Percentiles rank a stretch among this genome's conserved stretches.
Evolutionary conservation across 768 basidiomycete genomes (phyloP).

Genomic region (Termitomyces sp.): DNA sequence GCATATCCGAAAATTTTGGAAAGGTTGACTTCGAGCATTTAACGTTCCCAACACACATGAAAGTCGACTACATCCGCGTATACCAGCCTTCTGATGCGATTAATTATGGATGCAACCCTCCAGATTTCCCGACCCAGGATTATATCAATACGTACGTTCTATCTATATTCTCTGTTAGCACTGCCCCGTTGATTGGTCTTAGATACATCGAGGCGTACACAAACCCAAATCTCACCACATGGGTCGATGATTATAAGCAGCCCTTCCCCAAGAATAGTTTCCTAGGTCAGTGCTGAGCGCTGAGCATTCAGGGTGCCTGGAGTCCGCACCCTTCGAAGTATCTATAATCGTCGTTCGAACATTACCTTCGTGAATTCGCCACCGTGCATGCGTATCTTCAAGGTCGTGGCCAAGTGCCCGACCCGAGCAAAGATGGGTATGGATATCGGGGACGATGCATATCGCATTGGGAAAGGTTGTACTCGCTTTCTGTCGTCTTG

Average conservation of each 20-base stretch:
- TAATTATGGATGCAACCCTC: conserved; percentile 74
- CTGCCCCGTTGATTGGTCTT: not conserved
- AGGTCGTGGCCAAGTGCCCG: conserved; percentile 13
- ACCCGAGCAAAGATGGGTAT: conserved; percentile 5
- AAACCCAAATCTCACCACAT: conserved; percentile 60
- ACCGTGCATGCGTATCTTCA: conserved; percentile 1
- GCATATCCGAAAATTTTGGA: conserved; percentile 80
- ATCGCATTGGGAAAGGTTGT: not conserved
- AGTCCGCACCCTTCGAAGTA: conserved; percentile 3
- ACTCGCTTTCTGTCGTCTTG: not conserved
- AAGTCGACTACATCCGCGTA: conserved; percentile 56
- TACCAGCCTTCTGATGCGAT: conserved; percentile 63
- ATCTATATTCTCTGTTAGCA: not conserved
- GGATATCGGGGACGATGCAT: conserved; percentile 2
- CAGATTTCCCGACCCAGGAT: conserved; percentile 59
- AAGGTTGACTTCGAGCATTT: conserved; percentile 65
- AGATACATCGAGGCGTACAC: conserved; percentile 67
- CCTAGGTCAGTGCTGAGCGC: conserved; percentile 34
- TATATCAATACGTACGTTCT: conserved; percentile 62
- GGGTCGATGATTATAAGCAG: conserved; percentile 49
- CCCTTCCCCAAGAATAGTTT: conserved; percentile 60
- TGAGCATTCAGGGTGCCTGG: conserved; percentile 16
- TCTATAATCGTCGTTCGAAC: not conserved
- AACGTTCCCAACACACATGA: conserved; percentile 59
- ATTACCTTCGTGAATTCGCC: not conserved